A percentile compares a stretch with the other conserved stretches of the same genome.
Evolutionary conservation across 2,329 filamentous ascomycete species (phyloP).

Genomic region (Cladophialophora immunda): DNA sequence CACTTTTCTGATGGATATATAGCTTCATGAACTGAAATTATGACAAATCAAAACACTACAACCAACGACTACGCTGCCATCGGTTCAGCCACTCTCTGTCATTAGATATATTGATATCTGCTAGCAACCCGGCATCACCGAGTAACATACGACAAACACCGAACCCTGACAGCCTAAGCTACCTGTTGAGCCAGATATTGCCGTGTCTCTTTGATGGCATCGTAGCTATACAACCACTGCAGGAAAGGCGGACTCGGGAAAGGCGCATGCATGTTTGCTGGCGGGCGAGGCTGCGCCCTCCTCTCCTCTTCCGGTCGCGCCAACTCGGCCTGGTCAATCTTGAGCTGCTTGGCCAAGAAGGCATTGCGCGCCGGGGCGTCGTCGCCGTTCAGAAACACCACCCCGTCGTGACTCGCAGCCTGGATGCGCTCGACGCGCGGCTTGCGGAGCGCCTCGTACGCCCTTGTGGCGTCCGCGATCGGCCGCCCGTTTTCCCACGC

Average conservation of each 20-base stretch:
- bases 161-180: background rate
- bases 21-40: too few species aligned
- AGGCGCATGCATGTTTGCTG: slow-evolving; percentile 10
- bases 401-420: slow-evolving; percentile 13
- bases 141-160: background rate
- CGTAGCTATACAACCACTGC: slow-evolving; percentile 15
- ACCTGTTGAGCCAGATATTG: slow-evolving; percentile 7
- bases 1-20: too few species aligned
- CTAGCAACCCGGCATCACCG: background rate
- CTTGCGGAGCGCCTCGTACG: slow-evolving; percentile 17
- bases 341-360: slow-evolving; percentile 1
- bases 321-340: background rate
- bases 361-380: background rate
- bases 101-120: background rate
- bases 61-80: too few species aligned
- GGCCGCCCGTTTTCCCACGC: slow-evolving; percentile 9
- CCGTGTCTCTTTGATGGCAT: slow-evolving; percentile 14
- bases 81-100: too few species aligned
- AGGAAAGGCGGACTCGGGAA: slow-evolving; percentile 1
- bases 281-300: slow-evolving; percentile 5
- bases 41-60: too few species aligned
- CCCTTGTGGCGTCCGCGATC: slow-evolving; percentile 18
- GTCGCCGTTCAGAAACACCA: slow-evolving; percentile 5
- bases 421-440: slow-evolving; percentile 23
- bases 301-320: slow-evolving; percentile 21